phyloP scores from a whole-genome alignment of 495 filamentous ascomycete species.

The Penicillium cinerascens region DNA sequence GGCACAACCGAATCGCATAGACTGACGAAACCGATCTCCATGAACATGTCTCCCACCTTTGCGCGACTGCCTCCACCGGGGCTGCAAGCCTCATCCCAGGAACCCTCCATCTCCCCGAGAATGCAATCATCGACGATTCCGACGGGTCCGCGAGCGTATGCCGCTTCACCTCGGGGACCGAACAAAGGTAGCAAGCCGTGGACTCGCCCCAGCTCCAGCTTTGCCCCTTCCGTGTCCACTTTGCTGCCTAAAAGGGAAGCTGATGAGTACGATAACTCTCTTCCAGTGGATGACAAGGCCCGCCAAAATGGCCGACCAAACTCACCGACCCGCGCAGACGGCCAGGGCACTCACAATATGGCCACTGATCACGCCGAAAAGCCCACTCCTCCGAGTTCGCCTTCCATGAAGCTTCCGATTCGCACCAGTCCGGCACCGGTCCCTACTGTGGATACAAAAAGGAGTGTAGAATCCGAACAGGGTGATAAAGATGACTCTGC shows the following conservation, averaged over 20 bases:
- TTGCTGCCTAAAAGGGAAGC: conserved; percentile 36
- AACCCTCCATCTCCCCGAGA: conserved; percentile 43
- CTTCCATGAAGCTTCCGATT: conserved; percentile 17
- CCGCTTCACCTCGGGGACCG: conserved; percentile 28
- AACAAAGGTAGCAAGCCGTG: conserved; percentile 55
- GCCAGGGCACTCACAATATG: conserved; percentile 3
- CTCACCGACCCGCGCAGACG: conserved; percentile 4
- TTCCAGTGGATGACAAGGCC: conserved; percentile 18
- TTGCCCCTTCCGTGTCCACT: conserved; percentile 28
- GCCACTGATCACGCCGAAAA: neutral
- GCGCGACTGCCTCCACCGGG: conserved; percentile 28
- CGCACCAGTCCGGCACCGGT: conserved; percentile 11
- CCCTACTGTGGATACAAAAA: neutral
- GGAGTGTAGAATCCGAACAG: conserved; percentile 7
- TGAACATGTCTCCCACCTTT: conserved; percentile 26
- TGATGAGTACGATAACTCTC: conserved; percentile 40
- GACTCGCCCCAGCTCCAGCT: conserved; percentile 51
- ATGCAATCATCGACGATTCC: conserved; percentile 55
- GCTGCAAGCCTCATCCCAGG: conserved; percentile 30
- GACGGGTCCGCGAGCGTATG: conserved; percentile 53
- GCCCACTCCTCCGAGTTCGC: conserved; percentile 5
- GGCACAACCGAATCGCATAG: conserved; percentile 16
- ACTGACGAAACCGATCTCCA: conserved; percentile 18
- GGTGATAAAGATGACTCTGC: conserved; percentile 1
- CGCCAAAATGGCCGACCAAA: conserved; percentile 12